These are phyloP conservation scores for Quercus phellos DNA, from an alignment of 331 rosid species.

Conservation along the genomic window DNA sequence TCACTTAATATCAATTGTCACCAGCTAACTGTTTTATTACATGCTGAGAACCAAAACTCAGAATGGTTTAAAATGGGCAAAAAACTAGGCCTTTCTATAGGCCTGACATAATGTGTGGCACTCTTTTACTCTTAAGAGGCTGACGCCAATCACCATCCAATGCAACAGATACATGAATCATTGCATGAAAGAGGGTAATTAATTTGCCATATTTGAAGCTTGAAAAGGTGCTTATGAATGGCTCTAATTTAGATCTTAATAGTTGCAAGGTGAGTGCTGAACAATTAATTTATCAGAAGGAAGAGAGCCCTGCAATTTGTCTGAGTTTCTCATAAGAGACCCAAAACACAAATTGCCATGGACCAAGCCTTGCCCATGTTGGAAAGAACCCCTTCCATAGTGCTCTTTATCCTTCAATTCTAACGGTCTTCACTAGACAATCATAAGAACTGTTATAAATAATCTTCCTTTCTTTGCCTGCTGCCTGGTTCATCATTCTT, in stretches of 20 bases:
- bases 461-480: conserved; percentile 39
- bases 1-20: no score
- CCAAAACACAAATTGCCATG: conserved; percentile 94
- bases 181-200: no score
- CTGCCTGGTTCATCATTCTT: conserved; percentile 76
- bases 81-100: no score
- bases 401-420: conserved; percentile 71
- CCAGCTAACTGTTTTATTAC: no score
- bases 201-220: no score
- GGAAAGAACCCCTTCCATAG: conserved; percentile 94
- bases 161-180: no score
- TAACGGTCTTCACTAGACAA: conserved; percentile 71
- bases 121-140: no score
- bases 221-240: no score
- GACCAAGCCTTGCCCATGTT: conserved; percentile 92
- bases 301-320: conserved; percentile 69
- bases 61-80: no score
- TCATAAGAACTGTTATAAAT: conserved; percentile 54
- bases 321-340: conserved; percentile 82
- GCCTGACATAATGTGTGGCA: no score
- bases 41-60: no score
- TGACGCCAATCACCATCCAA: no score
- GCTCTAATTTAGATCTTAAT: not conserved
- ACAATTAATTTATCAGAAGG: conserved; percentile 38
- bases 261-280: not conserved